Evolutionary conservation across 139 green algal genomes (phyloP).

Genomic region (Chlorella ohadii): DNA sequence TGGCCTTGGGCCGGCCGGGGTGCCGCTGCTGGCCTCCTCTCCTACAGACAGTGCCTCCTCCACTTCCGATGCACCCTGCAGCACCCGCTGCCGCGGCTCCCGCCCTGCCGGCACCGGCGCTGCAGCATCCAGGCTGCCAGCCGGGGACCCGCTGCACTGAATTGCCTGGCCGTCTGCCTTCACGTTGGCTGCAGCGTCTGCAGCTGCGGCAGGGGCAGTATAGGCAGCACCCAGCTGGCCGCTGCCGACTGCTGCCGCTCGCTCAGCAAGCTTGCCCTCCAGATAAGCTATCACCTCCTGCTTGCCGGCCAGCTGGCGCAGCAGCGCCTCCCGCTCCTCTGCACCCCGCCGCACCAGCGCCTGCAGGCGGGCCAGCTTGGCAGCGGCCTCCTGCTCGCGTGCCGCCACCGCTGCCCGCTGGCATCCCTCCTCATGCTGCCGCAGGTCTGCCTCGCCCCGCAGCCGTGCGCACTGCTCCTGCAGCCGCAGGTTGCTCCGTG

Average conservation of each 20-base stretch:
- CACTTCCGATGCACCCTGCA: too few relatives aligned
- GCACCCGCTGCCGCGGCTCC: too few relatives aligned
- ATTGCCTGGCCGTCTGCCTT: not conserved
- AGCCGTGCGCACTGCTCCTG: slow-evolving; percentile 30
- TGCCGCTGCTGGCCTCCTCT: too few relatives aligned
- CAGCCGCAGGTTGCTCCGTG: slow-evolving; percentile 29
- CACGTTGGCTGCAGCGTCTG: not conserved
- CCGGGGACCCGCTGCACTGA: too few relatives aligned
- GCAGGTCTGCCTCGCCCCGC: slow-evolving; percentile 16
- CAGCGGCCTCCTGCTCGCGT: not conserved
- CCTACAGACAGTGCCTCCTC: too few relatives aligned
- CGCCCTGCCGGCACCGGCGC: too few relatives aligned
- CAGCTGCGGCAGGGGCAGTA: not conserved
- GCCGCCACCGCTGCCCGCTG: not conserved
- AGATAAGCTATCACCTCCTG: slow-evolving; percentile 30
- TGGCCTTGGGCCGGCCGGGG: too few relatives aligned
- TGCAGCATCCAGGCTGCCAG: too few relatives aligned
- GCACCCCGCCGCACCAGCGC: not conserved
- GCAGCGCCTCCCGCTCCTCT: slow-evolving; percentile 4
- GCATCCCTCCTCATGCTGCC: slow-evolving; percentile 12
- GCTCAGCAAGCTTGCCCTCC: slow-evolving; percentile 7
- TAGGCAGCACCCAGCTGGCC: not conserved
- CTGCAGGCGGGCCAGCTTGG: not conserved
- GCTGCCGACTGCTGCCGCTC: not conserved
- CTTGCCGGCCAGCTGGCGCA: slow-evolving; percentile 15